Conservation (phyloP, 768 basidiomycete genomes). For the Dentipellis sp. region DNA sequence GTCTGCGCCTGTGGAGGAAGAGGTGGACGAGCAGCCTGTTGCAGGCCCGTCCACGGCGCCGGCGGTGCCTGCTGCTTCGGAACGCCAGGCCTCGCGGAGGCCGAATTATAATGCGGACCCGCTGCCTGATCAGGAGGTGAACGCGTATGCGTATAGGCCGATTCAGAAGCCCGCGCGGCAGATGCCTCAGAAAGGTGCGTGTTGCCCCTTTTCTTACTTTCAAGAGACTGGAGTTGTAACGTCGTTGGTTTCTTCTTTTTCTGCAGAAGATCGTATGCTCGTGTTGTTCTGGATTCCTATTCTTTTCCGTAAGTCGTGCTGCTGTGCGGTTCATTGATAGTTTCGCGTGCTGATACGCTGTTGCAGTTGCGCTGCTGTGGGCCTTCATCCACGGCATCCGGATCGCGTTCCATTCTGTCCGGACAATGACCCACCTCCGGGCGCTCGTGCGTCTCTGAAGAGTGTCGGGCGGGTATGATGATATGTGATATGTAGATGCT, state of each 20-base stretch:
- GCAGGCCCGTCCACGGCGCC: constrained; percentile 13
- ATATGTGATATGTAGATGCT: neutral
- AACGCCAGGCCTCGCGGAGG: constrained; percentile 20
- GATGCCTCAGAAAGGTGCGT: constrained; percentile 62
- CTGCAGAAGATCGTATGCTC: constrained; percentile 75
- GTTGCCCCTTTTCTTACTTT: neutral
- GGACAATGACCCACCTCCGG: constrained; percentile 10
- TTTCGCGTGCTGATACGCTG: neutral
- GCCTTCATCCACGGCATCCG: constrained; percentile 20
- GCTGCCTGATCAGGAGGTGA: constrained; percentile 57
- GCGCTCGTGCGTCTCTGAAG: constrained; percentile 10
- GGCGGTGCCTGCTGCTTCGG: constrained; percentile 18
- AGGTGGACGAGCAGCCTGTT: neutral
- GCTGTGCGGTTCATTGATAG: neutral
- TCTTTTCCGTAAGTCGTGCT: constrained; percentile 51
- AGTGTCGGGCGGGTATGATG: neutral
- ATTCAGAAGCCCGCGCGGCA: constrained; percentile 31
- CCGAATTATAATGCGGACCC: constrained; percentile 38
- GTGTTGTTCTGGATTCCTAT: constrained; percentile 83
- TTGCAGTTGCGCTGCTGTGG: constrained; percentile 25
- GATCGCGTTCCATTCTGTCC: constrained; percentile 10
- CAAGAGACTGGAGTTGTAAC: neutral
- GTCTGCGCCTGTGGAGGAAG: constrained; percentile 7
- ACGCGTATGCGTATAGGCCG: constrained; percentile 60
- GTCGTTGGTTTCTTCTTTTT: constrained; percentile 7